Base-by-base conservation (phyloP, 1,284 basidiomycete species). In the Gymnopus androsaceus region DNA sequence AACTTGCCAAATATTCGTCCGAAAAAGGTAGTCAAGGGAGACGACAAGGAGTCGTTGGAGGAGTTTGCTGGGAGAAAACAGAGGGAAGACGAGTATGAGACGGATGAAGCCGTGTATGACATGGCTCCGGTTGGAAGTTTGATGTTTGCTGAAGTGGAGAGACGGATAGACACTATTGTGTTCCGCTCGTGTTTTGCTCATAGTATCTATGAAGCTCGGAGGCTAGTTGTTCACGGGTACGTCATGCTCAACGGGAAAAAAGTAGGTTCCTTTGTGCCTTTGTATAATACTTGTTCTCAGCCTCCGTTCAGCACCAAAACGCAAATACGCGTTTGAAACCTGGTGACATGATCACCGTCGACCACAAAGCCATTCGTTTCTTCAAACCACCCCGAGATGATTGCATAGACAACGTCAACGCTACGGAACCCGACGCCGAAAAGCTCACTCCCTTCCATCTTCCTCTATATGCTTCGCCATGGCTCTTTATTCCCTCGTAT, bases 401-500 rank as follows among this genome's bases (percentile, higher is more conserved):
- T 37, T 66, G 66, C 54, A 48, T 47, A 33, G 69, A 75, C 42
- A 68, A 71, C 55, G 67, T 72, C 38, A 64, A 72, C 47, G 62
- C 57, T 41, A 3, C 53, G 59, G 34, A 66, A 64, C 23, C 48
- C 23, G 45, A 53, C 23, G 54, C 63, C 7, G 40, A 59, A 21
- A 56, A 56, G 0, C 69, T 84, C 38, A 91, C 88, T 25, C 85
- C 85, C n/a, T 98, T 98, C 81, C 76, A 83, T 64, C 87, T 98
- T 11, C 97, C 97, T 0, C 77, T 83, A 31, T 98, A 88, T 66
- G 92, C 95, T 8, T 84, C 93, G 0, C 94, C 97, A 0, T 93
- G 90, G 80, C 80, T 99, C 49, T 99, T 98, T 78, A 83, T 99
- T 62, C 97, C 97, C 0, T 90, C 95, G 0, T 98, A 98, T 73